Conservation (phyloP, 2,329 filamentous ascomycete genomes). For the Gaeumannomyces sp. region DNA sequence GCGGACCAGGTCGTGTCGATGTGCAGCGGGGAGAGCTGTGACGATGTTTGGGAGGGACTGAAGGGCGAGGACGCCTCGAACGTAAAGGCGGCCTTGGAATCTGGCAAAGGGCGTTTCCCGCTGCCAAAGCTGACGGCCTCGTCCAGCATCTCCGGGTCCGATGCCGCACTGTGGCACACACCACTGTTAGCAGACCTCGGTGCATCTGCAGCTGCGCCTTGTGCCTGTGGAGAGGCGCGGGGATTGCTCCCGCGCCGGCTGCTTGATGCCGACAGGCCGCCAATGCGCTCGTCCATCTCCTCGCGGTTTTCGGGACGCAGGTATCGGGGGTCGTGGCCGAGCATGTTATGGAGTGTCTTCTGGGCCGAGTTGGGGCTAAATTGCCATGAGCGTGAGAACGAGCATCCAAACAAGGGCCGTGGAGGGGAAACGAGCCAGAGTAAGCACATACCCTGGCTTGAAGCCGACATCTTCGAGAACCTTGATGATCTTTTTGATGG, state of each 20-base stretch:
- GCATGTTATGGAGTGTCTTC: conserved; percentile 49
- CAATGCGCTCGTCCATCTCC: conserved; percentile 46
- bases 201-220: conserved; percentile 9
- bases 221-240: conserved; percentile 9
- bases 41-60: background rate
- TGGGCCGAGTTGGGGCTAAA: conserved; percentile 50
- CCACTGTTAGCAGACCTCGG: background rate
- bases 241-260: conserved; percentile 21
- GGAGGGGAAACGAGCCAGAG: conserved; percentile 12
- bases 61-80: background rate
- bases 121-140: background rate
- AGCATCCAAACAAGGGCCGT: background rate
- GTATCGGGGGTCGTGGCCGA: conserved; percentile 55
- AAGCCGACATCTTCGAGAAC: conserved; percentile 36
- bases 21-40: conserved; percentile 3
- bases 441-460: conserved; percentile 36
- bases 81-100: conserved; percentile 2
- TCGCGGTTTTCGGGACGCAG: conserved; percentile 43
- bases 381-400: conserved; percentile 9
- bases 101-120: background rate
- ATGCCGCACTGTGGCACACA: background rate
- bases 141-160: conserved; percentile 3
- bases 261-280: conserved; percentile 35
- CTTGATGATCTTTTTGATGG: conserved; percentile 45
- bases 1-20: background rate